phyloP scores from a whole-genome alignment of 106 monocot species.

The Cymbidium sinense region DNA sequence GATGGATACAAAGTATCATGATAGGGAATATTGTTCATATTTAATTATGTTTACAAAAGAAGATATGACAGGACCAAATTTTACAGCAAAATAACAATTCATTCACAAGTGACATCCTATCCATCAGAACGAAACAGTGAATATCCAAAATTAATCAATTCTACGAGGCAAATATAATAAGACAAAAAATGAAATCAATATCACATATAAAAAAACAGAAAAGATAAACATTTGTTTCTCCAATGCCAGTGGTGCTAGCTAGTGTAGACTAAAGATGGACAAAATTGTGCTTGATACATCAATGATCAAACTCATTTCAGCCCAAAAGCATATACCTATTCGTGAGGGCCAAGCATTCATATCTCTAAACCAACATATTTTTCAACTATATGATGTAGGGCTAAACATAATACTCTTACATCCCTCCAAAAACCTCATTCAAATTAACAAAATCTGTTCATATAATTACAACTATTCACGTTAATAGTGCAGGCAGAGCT shows the following conservation, averaged over 20 bases:
- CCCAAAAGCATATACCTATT: no score
- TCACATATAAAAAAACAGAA: not conserved
- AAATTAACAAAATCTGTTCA: not conserved
- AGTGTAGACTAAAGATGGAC: no score
- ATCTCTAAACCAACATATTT: no score
- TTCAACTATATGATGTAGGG: no score
- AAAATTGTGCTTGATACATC: no score
- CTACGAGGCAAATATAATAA: not conserved
- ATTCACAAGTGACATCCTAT: no score
- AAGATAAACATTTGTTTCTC: not conserved
- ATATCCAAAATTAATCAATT: not conserved
- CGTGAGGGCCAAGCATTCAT: no score
- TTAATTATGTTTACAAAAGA: not conserved
- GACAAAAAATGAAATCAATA: not conserved
- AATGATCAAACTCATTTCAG: no score
- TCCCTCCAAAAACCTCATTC: no score
- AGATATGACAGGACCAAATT: not conserved
- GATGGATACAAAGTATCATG: not conserved
- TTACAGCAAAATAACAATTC: no score
- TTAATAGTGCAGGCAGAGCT: not conserved
- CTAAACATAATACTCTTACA: no score
- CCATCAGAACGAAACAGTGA: not conserved
- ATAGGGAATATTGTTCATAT: not conserved
- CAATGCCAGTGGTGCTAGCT: not conserved
- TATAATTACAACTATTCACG: not conserved